Evolutionary conservation across 352 stramenopile species (phyloP).

Genomic region (Globisporangium cederbergense): DNA sequence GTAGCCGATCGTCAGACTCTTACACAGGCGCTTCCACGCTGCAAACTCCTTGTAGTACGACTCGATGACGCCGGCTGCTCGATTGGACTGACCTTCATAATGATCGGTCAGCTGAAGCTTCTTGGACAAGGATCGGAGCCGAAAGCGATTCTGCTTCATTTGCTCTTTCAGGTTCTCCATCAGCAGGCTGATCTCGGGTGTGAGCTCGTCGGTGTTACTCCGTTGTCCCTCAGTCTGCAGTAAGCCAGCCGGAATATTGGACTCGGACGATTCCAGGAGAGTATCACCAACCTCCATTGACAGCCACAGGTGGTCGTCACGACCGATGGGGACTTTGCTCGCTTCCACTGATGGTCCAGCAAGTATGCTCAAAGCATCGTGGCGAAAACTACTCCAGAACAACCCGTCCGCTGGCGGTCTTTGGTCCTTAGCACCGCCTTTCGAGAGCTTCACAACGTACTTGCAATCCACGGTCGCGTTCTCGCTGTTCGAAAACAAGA

Average conservation of each 20-base stretch:
- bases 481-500: constrained; percentile 38
- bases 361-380: constrained; percentile 53
- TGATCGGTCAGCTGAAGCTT: constrained; percentile 30
- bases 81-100: constrained; percentile 16
- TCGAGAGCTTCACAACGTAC: constrained; percentile 35
- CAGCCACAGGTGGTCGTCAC: constrained; percentile 45
- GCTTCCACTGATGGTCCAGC: constrained; percentile 39
- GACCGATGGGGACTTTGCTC: constrained; percentile 33
- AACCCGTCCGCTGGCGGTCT: not conserved
- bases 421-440: constrained; percentile 4
- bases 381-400: constrained; percentile 57
- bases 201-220: constrained; percentile 50
- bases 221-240: not conserved
- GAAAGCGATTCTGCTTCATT: constrained; percentile 68
- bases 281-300: constrained; percentile 41
- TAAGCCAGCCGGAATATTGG: not conserved
- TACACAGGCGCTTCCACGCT: constrained; percentile 73
- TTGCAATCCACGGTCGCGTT: constrained; percentile 28
- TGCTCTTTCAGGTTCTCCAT: constrained; percentile 75
- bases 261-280: not conserved
- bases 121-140: constrained; percentile 47
- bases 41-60: constrained; percentile 74
- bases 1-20: constrained; percentile 65
- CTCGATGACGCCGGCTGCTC: constrained; percentile 30
- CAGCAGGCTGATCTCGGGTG: constrained; percentile 69